Evolutionary conservation across 805 yeast species (phyloP), one percentile per base, ranked within the genome.

Genomic region (Metschnikowia henanensis): DNA sequence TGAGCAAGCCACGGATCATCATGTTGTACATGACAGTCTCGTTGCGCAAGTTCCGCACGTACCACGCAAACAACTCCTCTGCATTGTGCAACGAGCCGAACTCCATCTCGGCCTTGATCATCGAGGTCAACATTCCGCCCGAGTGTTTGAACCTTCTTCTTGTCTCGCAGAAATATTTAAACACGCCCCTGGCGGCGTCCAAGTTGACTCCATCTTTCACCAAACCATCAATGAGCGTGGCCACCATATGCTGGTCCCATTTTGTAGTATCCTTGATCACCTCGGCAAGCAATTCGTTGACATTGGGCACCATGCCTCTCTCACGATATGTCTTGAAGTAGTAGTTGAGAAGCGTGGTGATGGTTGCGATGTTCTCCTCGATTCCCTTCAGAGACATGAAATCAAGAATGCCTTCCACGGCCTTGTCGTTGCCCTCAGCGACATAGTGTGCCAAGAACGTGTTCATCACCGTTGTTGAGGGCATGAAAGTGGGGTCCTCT

Each of bases 281-380:
- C 17, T 70, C 70, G 1, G 57, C 46, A 30, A 81, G 60, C 45
- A 79, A 59, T 6, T 58, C 58, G 9, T 64, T 68, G 19, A 76
- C 61, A 28, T 70, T 62, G 7, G 80, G 73, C 2, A 62, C 54
- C 45, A 64, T 59, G 8, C 79, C 80, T 28, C 73, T 66, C n/a
- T 64, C 65, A 30, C 62, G 62, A 26, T 71, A 65, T 28, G 64
- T 44, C 56, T 78, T 79, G 64, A 83, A 70, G 50, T 74, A 68
- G 40, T 73, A 61, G 53, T 83, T 81, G 41, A 83, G 70, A 19
- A 83, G 63, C 28, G 77, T 73, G 3, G 90, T 76, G 61, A 79
- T 79, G 2, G 91, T 83, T 15, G 80, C 80, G 35, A 80, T 69
- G 57, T 81, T 87, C 21, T 84, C 84, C 29, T 68, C 55, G 19